Evolutionary conservation across 495 filamentous ascomycete genomes (phyloP).

Genomic region (Trichoderma reesei): DNA sequence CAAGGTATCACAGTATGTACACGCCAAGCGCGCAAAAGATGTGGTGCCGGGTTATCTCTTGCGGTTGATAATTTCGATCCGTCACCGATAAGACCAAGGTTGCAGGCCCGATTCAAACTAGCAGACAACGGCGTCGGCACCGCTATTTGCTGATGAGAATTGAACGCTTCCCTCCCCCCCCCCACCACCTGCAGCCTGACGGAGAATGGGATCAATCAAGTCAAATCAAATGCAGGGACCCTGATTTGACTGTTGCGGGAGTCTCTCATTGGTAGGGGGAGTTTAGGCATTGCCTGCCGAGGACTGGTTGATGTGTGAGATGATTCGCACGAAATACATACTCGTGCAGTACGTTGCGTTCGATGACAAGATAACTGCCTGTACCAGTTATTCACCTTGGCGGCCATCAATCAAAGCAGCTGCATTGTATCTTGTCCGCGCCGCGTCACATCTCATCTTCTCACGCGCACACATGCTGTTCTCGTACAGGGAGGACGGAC

Average conservation of each 20-base stretch:
- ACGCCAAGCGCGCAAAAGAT: constrained; percentile 13
- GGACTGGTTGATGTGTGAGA: neutral
- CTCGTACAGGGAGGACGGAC: too few relatives aligned
- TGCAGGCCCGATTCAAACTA: constrained; percentile 8
- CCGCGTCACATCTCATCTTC: too few relatives aligned
- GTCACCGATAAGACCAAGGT: constrained; percentile 23
- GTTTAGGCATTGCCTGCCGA: neutral
- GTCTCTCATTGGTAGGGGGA: neutral
- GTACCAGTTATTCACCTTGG: too few relatives aligned
- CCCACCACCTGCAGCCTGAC: neutral
- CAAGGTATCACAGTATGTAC: neutral
- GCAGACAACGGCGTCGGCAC: constrained; percentile 13
- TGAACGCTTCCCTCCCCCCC: too few relatives aligned
- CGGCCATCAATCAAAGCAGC: too few relatives aligned
- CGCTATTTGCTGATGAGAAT: too few relatives aligned
- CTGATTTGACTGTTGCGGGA: neutral
- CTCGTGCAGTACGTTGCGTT: too few relatives aligned
- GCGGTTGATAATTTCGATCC: constrained; percentile 17
- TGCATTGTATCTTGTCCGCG: too few relatives aligned
- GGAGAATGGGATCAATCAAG: neutral
- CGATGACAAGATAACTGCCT: too few relatives aligned
- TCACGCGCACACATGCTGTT: too few relatives aligned
- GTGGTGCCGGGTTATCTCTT: constrained; percentile 28
- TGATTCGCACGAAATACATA: too few relatives aligned
- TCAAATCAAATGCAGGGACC: neutral